Evolutionary conservation across 2,329 filamentous ascomycete species (phyloP).

Genomic region (Sphaerulina musiva): DNA sequence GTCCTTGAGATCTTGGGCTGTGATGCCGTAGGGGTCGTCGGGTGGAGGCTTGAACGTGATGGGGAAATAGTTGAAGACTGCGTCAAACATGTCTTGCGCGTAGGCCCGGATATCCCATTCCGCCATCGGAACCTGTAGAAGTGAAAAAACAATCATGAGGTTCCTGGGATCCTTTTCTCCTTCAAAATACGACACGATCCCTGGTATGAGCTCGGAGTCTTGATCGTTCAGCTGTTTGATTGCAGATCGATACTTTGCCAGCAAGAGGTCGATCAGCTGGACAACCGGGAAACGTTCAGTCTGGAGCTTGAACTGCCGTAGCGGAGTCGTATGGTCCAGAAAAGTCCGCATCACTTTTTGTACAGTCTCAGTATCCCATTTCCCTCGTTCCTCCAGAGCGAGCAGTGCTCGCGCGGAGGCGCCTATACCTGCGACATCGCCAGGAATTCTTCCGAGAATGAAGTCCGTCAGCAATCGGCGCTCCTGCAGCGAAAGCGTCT

Average conservation of each 20-base stretch:
- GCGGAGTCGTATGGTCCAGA: constrained; percentile 49
- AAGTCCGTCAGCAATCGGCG: constrained; percentile 56
- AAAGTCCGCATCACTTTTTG: constrained; percentile 48
- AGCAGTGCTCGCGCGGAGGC: constrained; percentile 54
- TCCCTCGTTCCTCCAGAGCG: constrained; percentile 53
- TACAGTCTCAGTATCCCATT: constrained; percentile 54
- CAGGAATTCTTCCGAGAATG: constrained; percentile 57
- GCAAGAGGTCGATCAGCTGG: constrained; percentile 54
- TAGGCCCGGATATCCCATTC: constrained; percentile 60
- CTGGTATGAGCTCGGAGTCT: constrained; percentile 51
- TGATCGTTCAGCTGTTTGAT: constrained; percentile 50
- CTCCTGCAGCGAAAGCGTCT: constrained; percentile 55
- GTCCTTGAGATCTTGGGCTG: constrained; percentile 60
- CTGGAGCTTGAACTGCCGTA: constrained; percentile 57
- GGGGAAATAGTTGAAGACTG: constrained; percentile 66
- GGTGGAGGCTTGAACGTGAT: constrained; percentile 65
- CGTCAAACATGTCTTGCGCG: constrained; percentile 58
- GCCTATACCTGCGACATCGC: constrained; percentile 48
- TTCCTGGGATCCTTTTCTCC: constrained; percentile 65
- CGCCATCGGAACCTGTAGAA: constrained; percentile 59
- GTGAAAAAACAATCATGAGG: constrained; percentile 63
- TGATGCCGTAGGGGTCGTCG: constrained; percentile 63
- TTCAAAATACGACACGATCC: constrained; percentile 58
- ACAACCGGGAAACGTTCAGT: constrained; percentile 55
- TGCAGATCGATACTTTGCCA: constrained; percentile 55